phyloP scores from a whole-genome alignment of 2,329 filamentous ascomycete genomes.

The Xenosphaeropsis pyriputrescens region DNA sequence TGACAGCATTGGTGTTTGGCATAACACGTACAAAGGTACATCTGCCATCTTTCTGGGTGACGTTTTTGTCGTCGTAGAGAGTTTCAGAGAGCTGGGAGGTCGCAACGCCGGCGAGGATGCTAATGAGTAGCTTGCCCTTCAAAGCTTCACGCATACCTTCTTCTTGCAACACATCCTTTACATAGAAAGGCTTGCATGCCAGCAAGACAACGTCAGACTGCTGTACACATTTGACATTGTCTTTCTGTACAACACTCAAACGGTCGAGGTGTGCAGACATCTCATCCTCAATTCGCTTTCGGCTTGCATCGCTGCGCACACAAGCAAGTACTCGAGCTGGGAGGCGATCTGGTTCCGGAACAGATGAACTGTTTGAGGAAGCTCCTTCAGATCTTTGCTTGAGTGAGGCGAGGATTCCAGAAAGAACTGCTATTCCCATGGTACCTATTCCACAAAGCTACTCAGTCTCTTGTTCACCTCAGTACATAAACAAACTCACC shows the following conservation, averaged over 20 bases:
- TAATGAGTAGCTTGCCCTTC: conserved; percentile 66
- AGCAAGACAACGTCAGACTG: conserved; percentile 63
- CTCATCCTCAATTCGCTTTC: conserved; percentile 50
- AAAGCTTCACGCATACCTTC: conserved; percentile 59
- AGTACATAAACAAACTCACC: conserved; percentile 34
- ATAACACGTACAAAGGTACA: conserved; percentile 64
- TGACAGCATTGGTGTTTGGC: conserved; percentile 70
- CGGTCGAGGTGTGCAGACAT: conserved; percentile 47
- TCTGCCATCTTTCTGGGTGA: conserved; percentile 13
- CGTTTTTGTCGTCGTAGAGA: conserved; percentile 38
- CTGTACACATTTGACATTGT: conserved; percentile 54
- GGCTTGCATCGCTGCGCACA: conserved; percentile 55
- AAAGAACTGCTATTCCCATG: conserved; percentile 75
- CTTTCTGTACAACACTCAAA: conserved; percentile 53
- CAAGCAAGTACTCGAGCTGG: conserved; percentile 71
- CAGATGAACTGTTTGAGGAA: conserved; percentile 23
- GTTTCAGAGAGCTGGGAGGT: conserved; percentile 51
- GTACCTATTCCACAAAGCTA: conserved; percentile 36
- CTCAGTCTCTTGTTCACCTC: neutral
- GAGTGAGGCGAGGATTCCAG: conserved; percentile 62
- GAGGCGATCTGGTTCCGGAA: conserved; percentile 38
- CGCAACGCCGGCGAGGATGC: conserved; percentile 66
- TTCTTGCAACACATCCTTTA: conserved; percentile 50
- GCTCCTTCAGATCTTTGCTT: conserved; percentile 25
- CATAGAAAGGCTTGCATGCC: conserved; percentile 68